phyloP scores from a whole-genome alignment of 345 rosid genomes.

The Adansonia digitata region DNA sequence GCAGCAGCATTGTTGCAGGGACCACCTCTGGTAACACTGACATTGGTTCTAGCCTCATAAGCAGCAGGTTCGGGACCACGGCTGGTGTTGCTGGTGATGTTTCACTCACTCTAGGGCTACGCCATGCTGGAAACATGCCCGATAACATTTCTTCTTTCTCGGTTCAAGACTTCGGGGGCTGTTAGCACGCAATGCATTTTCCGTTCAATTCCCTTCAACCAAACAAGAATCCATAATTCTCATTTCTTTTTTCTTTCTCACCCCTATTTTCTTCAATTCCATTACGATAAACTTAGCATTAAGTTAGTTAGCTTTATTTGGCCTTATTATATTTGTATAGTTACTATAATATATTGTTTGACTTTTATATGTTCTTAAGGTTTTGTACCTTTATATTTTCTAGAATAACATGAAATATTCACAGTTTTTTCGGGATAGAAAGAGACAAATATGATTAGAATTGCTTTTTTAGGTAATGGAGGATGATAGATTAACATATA shows the following conservation, averaged over 20 bases:
- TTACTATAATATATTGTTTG: slow-evolving; percentile 21
- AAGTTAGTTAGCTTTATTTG: slow-evolving; percentile 24
- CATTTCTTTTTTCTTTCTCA: neutral
- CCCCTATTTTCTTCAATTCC: slow-evolving; percentile 10
- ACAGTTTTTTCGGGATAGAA: neutral
- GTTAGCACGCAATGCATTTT: slow-evolving; percentile 24
- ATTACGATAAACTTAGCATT: slow-evolving; percentile 21
- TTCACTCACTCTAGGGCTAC: neutral
- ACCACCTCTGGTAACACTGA: slow-evolving; percentile 36
- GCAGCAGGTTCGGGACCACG: too few species aligned
- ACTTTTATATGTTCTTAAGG: slow-evolving; percentile 14
- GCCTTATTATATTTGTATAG: slow-evolving; percentile 37
- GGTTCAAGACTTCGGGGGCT: slow-evolving; percentile 63
- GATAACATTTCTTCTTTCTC: slow-evolving; percentile 63
- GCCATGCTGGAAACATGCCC: slow-evolving; percentile 51
- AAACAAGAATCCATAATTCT: slow-evolving; percentile 12
- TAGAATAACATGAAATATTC: neutral
- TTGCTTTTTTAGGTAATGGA: neutral
- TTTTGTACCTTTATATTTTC: slow-evolving; percentile 16
- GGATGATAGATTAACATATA: neutral
- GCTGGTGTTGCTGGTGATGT: neutral
- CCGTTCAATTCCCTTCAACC: slow-evolving; percentile 10
- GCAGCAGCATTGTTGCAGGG: too few species aligned
- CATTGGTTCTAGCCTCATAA: too few species aligned
- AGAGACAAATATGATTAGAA: neutral